A percentile compares a stretch with the other conserved stretches of the same genome.
Conservation (phyloP, 306 rosid genomes). For the Quillaja saponaria region DNA sequence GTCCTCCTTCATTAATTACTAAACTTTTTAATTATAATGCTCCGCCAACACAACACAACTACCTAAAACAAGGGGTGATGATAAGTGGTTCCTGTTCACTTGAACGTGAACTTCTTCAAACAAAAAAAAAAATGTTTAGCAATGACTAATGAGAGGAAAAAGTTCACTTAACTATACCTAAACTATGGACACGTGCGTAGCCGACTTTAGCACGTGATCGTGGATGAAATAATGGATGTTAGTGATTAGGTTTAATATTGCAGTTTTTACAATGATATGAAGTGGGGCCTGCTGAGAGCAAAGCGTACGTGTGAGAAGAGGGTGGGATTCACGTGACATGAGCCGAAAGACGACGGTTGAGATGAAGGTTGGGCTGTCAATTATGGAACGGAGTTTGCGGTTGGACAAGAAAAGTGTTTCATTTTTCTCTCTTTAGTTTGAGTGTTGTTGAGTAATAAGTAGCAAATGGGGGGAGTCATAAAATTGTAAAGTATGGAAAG, state of each 20-base stretch:
- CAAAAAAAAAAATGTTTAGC: slow-evolving; percentile 30
- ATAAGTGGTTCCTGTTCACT: no score
- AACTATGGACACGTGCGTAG: slow-evolving; percentile 46
- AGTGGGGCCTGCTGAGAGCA: slow-evolving; percentile 35
- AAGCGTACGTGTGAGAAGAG: slow-evolving; percentile 54
- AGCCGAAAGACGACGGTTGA: slow-evolving; percentile 40
- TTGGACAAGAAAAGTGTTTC: slow-evolving; percentile 49
- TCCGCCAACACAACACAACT: no score
- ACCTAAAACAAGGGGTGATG: no score
- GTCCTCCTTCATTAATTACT: no score
- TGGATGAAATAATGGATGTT: slow-evolving; percentile 3
- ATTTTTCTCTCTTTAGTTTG: slow-evolving; percentile 34
- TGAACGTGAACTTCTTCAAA: slow-evolving; percentile 43
- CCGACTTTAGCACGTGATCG: slow-evolving; percentile 64
- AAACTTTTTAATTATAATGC: no score
- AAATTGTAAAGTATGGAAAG: slow-evolving; percentile 31
- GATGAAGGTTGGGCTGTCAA: slow-evolving; percentile 63
- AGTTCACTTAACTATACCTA: slow-evolving; percentile 30
- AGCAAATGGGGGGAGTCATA: slow-evolving; percentile 22
- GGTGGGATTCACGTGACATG: slow-evolving; percentile 76
- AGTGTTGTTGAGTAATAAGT: slow-evolving; percentile 38
- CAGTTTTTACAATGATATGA: slow-evolving; percentile 28
- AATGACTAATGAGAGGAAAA: slow-evolving; percentile 29
- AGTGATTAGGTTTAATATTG: slow-evolving; percentile 26
- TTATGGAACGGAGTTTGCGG: slow-evolving; percentile 51